Percentiles rank a stretch among this genome's conserved stretches.
Conservation (phyloP, 179 eudicot species). For the Camellia oleifera region DNA sequence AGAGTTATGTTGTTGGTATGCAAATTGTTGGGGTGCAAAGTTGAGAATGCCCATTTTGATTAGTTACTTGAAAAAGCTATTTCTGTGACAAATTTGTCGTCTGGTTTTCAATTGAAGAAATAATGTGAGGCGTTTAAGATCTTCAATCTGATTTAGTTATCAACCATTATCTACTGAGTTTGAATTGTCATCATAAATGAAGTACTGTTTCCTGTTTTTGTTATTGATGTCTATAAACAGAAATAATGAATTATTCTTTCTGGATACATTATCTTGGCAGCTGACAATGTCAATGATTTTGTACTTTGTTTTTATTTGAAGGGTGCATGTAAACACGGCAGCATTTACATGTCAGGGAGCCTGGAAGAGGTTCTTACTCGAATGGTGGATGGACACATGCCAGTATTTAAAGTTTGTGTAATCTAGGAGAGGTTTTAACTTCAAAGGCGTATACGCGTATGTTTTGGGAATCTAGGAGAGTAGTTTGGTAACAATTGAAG, state of each 20-base stretch:
- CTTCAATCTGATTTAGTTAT: not conserved
- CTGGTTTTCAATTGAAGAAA: not conserved
- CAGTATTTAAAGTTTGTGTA: not conserved
- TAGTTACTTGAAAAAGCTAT: not conserved
- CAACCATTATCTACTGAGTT: not conserved
- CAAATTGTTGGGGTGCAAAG: not conserved
- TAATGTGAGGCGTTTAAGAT: conserved; percentile 1
- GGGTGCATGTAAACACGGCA: not conserved
- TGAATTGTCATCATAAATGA: not conserved
- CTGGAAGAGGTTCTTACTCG: not conserved
- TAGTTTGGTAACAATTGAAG: not conserved
- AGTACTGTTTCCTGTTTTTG: not conserved
- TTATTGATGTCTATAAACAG: not conserved
- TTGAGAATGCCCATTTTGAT: not conserved
- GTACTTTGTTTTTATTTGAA: not conserved
- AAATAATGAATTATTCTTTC: not conserved
- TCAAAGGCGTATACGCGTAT: not conserved
- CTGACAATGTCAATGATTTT: not conserved
- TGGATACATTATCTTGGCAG: not conserved
- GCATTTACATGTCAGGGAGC: not conserved
- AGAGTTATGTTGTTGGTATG: conserved; percentile 1
- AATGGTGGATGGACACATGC: not conserved
- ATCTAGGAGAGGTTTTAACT: not conserved
- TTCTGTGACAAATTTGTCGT: not conserved
- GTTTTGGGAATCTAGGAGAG: not conserved